These are phyloP conservation scores for Kodamaea suecica DNA, from an alignment of 1,139 yeast genomes.

Conservation along the genomic window DNA sequence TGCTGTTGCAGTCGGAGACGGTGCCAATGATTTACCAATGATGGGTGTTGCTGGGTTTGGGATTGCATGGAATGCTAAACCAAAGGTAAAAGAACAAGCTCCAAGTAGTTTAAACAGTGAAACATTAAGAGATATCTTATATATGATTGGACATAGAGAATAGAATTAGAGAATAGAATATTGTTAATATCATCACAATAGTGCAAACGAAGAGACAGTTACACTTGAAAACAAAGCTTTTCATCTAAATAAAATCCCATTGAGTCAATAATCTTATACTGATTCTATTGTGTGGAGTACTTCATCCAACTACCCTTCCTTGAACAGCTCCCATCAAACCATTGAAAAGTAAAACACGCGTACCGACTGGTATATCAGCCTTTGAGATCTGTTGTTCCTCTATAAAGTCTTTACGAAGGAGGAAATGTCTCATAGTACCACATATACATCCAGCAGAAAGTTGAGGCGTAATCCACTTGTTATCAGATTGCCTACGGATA, in stretches of 20 bases:
- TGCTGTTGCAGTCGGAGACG: conserved; percentile 93
- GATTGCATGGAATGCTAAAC: conserved; percentile 96
- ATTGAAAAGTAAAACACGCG: conserved; percentile 68
- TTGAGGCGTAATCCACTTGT: conserved; percentile 76
- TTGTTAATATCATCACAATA: too few species aligned
- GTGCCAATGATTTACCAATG: conserved; percentile 93
- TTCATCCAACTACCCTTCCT: conserved; percentile 43
- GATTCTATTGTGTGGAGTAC: too few species aligned
- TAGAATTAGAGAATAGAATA: too few species aligned
- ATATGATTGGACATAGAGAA: conserved; percentile 66
- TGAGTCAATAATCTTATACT: too few species aligned
- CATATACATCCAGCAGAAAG: conserved; percentile 77
- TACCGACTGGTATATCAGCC: conserved; percentile 54
- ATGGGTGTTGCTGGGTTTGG: conserved; percentile 93
- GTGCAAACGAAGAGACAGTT: too few species aligned
- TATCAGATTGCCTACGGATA: conserved; percentile 40
- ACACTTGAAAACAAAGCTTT: too few species aligned
- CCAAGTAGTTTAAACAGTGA: conserved; percentile 77
- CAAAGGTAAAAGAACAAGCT: conserved; percentile 78
- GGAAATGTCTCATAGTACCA: conserved; percentile 73
- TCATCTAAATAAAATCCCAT: too few species aligned
- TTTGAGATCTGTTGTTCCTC: conserved; percentile 51
- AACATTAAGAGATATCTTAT: conserved; percentile 68
- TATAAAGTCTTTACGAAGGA: conserved; percentile 54
- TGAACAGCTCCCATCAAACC: conserved; percentile 78